Base-by-base conservation (phyloP, 2,329 filamentous ascomycete genomes). In the Juglanconis sp. region DNA sequence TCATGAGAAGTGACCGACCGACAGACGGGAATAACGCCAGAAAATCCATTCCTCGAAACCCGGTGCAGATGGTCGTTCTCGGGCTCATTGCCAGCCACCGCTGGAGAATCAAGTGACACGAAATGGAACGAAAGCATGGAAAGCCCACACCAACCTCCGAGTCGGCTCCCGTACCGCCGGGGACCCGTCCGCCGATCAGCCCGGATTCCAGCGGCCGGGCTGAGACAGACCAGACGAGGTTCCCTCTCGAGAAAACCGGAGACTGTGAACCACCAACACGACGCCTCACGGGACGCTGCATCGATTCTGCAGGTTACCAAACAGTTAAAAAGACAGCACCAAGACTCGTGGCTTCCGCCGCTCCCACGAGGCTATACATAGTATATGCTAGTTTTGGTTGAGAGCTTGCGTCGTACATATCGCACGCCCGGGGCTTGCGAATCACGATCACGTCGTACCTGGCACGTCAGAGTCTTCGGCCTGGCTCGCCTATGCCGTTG, bases 371-470 rank as follows among this genome's bases (percentile, higher is more conserved):
- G 9, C 11, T 5, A 17, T 31, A 13, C 30, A 31, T 30, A 32
- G 30, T 15, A 50, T 15, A 15, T 32, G 48, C 11, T 7, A n/a
- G 48, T 10, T 15, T 50, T 32, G 17, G 30, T 15, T 42, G 44
- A 49, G 9, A 32, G 24, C 24, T 24, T 24, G 30, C n/a, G n/a
- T 54, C 10, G 51, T 24, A 46, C 51, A 44, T 44, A 47, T 24
- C 30, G 32, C 15, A 47, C 44, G n/a, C 35, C 34, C 24, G 42
- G 24, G 24, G 24, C 24, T 24, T 24, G 24, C 59, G 55, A 55
- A 59, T 59, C 56, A 56, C 31, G 47, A 56, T 59, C 32, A 42
- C 30, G 56, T 52, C 17, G 56, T 51, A 56, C 60, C 49, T 49
- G 51, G 47, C 32, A 56, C 49, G 51, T 24, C 36, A 52, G 38